phyloP scores from a whole-genome alignment of 805 yeast species.

The Teunomyces stri region DNA sequence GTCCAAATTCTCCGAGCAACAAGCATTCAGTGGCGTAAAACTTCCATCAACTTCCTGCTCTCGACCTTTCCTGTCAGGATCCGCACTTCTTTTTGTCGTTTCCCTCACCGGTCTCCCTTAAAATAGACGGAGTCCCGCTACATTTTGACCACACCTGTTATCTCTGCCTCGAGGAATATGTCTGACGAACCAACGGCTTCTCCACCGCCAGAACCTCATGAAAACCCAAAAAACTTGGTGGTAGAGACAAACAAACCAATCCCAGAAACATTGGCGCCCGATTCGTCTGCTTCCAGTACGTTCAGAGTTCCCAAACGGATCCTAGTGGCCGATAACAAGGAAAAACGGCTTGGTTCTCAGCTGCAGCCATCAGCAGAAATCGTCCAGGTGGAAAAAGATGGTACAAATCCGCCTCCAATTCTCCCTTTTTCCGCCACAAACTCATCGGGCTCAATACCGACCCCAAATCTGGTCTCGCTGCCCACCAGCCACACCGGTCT shows the following conservation, averaged over 20 bases:
- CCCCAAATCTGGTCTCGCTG: conserved; percentile 1
- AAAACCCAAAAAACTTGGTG: background rate
- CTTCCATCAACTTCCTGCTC: background rate
- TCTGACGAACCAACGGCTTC: background rate
- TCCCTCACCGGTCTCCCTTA: too few relatives aligned
- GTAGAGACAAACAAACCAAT: background rate
- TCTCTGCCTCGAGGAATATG: background rate
- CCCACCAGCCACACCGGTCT: background rate
- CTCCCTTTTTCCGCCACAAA: background rate
- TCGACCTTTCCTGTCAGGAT: background rate
- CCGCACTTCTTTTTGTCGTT: too few relatives aligned
- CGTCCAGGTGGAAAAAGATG: background rate
- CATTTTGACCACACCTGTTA: background rate
- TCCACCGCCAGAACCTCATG: background rate
- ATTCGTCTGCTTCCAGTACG: conserved; percentile 9
- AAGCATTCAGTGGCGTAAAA: too few relatives aligned
- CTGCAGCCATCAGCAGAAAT: background rate
- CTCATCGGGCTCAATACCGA: background rate
- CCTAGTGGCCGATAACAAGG: conserved; percentile 11
- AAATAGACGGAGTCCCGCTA: background rate
- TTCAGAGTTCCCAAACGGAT: conserved; percentile 14
- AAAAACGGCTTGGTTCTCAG: conserved; percentile 4
- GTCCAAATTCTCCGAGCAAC: too few relatives aligned
- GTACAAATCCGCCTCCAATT: background rate
- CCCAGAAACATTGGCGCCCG: background rate